phyloP scores from a whole-genome alignment of 768 basidiomycete genomes.

The Boletus subcaerulescens region DNA sequence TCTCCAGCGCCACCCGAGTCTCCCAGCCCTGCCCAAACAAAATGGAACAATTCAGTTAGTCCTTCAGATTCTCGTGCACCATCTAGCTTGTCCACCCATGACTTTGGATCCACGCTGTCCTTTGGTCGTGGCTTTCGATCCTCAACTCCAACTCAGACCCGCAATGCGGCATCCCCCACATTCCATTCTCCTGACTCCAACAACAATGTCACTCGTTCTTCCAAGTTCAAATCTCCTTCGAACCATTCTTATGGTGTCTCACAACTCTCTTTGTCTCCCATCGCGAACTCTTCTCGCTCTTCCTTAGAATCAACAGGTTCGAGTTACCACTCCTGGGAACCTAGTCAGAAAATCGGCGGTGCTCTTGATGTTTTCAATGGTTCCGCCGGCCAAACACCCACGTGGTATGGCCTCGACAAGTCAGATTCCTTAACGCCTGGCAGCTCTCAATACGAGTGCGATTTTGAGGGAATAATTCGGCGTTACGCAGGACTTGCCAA shows the following conservation, averaged over 20 bases:
- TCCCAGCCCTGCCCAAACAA: slow-evolving; percentile 42
- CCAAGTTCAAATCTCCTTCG: slow-evolving; percentile 45
- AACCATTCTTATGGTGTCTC: slow-evolving; percentile 52
- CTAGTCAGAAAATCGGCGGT: slow-evolving; percentile 51
- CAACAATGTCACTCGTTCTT: slow-evolving; percentile 47
- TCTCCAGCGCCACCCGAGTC: slow-evolving; percentile 62
- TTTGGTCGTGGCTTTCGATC: slow-evolving; percentile 48
- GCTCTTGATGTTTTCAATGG: slow-evolving; percentile 53
- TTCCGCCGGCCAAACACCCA: slow-evolving; percentile 42
- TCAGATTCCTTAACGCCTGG: slow-evolving; percentile 47
- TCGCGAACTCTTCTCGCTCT: slow-evolving; percentile 73
- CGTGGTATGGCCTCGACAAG: slow-evolving; percentile 68
- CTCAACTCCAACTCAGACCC: slow-evolving; percentile 66
- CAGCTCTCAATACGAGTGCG: slow-evolving; percentile 51
- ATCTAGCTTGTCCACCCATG: slow-evolving; percentile 48
- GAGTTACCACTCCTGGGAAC: slow-evolving; percentile 83
- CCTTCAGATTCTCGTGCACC: slow-evolving; percentile 40
- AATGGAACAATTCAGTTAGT: slow-evolving; percentile 30
- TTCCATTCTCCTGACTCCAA: slow-evolving; percentile 35
- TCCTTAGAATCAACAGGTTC: slow-evolving; percentile 80
- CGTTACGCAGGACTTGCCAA: slow-evolving; percentile 67
- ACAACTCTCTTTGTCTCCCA: slow-evolving; percentile 65
- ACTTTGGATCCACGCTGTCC: slow-evolving; percentile 46
- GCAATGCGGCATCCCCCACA: slow-evolving; percentile 49
- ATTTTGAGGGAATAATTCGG: slow-evolving; percentile 65